Evolutionary conservation across 176 grass and related monocot species (phyloP), one percentile per base, ranked within the genome.

Genomic region (Leersia perrieri): DNA sequence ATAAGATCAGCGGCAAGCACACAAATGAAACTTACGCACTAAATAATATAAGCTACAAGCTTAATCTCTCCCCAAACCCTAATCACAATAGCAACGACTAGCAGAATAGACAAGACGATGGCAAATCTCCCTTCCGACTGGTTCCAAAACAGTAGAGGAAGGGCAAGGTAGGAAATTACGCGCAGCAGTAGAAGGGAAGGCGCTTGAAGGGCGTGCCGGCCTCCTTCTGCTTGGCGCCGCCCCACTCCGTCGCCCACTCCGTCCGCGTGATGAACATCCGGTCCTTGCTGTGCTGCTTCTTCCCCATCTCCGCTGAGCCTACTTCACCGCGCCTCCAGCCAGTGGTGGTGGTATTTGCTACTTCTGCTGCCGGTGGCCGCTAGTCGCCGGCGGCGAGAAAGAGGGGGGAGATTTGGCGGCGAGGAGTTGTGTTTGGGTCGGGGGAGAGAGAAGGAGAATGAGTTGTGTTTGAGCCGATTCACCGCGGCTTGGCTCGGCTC

Each of bases 271-370:
- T 98, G 90, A 89, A 98, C 95, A 98, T 98, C 20, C 95, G 88
- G 67, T 98, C 95, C 84, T 98, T 98, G 88, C 95, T 98, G 45
- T 98, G 95, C 79, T 98, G 95, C 80, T 98, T 98, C 92, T 98
- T 98, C 84, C 95, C 95, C 95, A 98, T 98, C 81, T 93, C 69
- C 22, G 66, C 26, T 40, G n/a, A 27, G 14, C 32, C 33, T 51
- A 26, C 2, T 49, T 22, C 15, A 35, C 31, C 27, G n/a, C 47
- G 18, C 27, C 78, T 70, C 26, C 34, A 16, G 25, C 26, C 18
- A 10, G 33, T 70, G 22, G 4, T 39, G 44, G 5, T 41, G 78
- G 2, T 6, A n/a, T n/a, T n/a, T n/a, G 67, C 40, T 14, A 2
- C 53, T 36, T 51, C 8, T 5, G 67, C 39, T 22, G 11, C 67